These are phyloP conservation scores for Mycosarcoma maydis DNA, from an alignment of 1,284 basidiomycete species.

Conservation along the genomic window DNA sequence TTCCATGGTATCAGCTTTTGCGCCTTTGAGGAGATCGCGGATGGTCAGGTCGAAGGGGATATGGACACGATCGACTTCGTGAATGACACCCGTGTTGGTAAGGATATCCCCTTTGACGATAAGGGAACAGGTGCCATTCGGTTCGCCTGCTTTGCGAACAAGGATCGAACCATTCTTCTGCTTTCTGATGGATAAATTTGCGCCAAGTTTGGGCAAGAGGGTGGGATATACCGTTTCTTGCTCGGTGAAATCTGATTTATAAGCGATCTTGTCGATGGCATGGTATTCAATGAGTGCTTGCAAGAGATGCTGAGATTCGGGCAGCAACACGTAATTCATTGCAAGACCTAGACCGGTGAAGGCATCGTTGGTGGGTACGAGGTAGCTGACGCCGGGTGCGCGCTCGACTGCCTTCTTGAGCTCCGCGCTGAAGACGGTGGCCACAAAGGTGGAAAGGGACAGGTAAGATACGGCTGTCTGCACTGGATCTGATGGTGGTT, in stretches of 20 bases:
- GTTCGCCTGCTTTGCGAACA: constrained; percentile 23
- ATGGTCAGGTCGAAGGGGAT: constrained; percentile 87
- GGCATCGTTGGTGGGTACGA: constrained; percentile 87
- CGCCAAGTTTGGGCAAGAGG: constrained; percentile 41
- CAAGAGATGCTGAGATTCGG: constrained; percentile 76
- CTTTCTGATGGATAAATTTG: constrained; percentile 33
- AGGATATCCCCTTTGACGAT: constrained; percentile 73
- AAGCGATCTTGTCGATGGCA: constrained; percentile 80
- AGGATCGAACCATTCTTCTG: constrained; percentile 45
- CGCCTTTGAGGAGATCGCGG: constrained; percentile 83
- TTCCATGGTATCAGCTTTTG: constrained; percentile 81
- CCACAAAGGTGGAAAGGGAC: constrained; percentile 87
- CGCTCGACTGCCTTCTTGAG: constrained; percentile 50
- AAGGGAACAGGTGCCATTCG: constrained; percentile 18
- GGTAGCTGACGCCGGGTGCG: constrained; percentile 78
- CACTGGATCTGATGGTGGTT: constrained; percentile 82
- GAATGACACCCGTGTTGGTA: constrained; percentile 89
- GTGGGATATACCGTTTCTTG: constrained; percentile 59
- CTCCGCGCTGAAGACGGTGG: constrained; percentile 70
- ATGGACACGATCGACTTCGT: constrained; percentile 84
- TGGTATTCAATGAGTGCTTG: constrained; percentile 86
- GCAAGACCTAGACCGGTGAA: constrained; percentile 88
- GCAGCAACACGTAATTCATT: constrained; percentile 81
- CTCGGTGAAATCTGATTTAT: constrained; percentile 73
- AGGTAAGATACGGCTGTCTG: constrained; percentile 83